These are phyloP conservation scores for Claviceps maximensis DNA, from an alignment of 2,329 filamentous ascomycete species.

Conservation along the genomic window DNA sequence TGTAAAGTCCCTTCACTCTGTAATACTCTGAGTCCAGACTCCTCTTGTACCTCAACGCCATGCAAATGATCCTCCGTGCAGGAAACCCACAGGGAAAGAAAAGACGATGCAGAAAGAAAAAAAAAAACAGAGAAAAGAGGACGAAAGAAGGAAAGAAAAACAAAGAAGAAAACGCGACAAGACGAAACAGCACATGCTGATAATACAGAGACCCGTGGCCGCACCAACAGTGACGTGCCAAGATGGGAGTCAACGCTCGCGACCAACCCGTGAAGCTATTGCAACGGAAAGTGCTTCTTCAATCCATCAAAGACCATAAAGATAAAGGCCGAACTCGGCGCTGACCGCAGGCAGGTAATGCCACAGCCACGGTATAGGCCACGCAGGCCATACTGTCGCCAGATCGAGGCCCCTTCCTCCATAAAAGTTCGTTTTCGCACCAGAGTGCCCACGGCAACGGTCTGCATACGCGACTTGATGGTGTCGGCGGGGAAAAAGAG, in stretches of 20 bases:
- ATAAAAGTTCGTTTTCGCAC: slow-evolving; percentile 53
- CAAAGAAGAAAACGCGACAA: neutral
- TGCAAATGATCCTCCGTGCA: slow-evolving; percentile 8
- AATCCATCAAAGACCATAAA: slow-evolving; percentile 90
- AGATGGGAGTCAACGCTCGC: no score
- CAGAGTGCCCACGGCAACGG: slow-evolving; percentile 51
- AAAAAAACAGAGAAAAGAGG: neutral
- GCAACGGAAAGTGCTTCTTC: slow-evolving; percentile 51
- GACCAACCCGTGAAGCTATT: slow-evolving; percentile 11
- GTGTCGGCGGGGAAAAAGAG: slow-evolving; percentile 95
- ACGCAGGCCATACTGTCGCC: slow-evolving; percentile 65
- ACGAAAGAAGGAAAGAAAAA: no score
- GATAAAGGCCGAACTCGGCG: slow-evolving; percentile 94
- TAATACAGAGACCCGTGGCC: no score
- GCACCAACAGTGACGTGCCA: no score
- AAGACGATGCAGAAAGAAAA: neutral
- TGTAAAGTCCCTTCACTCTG: neutral
- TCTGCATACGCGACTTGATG: slow-evolving; percentile 95
- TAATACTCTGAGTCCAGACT: neutral
- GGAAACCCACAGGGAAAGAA: slow-evolving; percentile 1
- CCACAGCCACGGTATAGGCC: slow-evolving; percentile 91
- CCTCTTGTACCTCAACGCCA: slow-evolving; percentile 4
- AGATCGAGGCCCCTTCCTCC: slow-evolving; percentile 59
- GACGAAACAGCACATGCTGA: neutral
- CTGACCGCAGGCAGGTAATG: slow-evolving; percentile 76